Evolutionary conservation across 2,329 filamentous ascomycete genomes (phyloP).

Genomic region (Fusarium hainanense): DNA sequence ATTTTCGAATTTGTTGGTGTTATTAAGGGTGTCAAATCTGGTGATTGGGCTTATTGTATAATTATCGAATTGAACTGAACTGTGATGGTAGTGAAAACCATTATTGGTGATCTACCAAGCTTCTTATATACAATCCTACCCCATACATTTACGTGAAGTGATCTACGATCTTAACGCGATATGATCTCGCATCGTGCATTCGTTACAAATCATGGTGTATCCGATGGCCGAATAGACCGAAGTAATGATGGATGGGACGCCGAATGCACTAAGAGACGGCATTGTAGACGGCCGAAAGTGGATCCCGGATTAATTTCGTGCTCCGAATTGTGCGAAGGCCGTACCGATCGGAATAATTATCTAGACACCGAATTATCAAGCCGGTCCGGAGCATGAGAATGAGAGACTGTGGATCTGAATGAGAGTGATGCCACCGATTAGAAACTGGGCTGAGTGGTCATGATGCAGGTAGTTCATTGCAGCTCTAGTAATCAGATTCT

Average conservation of each 20-base stretch:
- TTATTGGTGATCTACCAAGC: neutral
- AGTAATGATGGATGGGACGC: neutral
- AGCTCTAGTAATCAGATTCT: neutral
- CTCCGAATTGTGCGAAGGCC: slow-evolving; percentile 19
- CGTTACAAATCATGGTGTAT: slow-evolving; percentile 7
- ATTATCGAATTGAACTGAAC: neutral
- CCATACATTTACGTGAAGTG: rapidly evolving
- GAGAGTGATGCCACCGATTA: neutral
- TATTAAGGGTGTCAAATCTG: neutral
- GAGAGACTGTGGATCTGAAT: neutral
- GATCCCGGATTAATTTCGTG: slow-evolving; percentile 21
- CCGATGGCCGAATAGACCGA: slow-evolving; percentile 6
- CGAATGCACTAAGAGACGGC: neutral
- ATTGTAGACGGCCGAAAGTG: slow-evolving; percentile 10
- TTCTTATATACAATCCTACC: neutral
- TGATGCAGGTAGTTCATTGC: neutral
- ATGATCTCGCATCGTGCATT: neutral
- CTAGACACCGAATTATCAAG: neutral
- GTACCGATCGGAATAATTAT: slow-evolving; percentile 13
- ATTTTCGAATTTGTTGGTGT: neutral
- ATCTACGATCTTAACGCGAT: neutral
- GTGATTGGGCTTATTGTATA: neutral
- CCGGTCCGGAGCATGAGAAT: neutral
- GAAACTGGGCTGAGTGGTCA: neutral
- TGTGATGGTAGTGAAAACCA: neutral